Percentiles rank a stretch among this genome's conserved stretches.
phyloP scores from a whole-genome alignment of 176 grass and related monocot genomes.

The Sorghum bicolor region DNA sequence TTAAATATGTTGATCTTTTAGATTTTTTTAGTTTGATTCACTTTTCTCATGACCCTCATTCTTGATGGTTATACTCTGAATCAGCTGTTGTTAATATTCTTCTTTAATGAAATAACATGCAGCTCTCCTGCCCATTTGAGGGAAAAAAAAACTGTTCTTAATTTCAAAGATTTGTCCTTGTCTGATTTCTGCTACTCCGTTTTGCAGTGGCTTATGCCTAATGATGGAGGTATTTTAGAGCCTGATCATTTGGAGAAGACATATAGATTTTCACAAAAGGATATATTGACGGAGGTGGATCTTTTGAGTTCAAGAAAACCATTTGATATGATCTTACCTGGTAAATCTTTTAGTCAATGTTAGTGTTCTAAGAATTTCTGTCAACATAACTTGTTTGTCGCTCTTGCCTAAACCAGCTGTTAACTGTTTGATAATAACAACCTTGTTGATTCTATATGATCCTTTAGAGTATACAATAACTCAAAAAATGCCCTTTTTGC shows the following conservation, averaged over 20 bases:
- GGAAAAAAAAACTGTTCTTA: not conserved
- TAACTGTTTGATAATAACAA: not conserved
- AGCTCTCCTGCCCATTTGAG: not conserved
- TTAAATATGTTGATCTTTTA: not conserved
- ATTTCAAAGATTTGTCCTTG: not conserved
- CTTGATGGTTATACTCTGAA: not conserved
- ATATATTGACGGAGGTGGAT: conserved; percentile 51
- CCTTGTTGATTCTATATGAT: not conserved
- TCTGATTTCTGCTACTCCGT: not conserved
- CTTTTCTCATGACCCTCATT: not conserved
- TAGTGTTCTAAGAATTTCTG: conserved; percentile 21
- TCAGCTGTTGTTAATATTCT: not conserved
- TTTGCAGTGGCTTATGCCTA: not conserved
- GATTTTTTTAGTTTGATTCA: not conserved
- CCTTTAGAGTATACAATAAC: not conserved
- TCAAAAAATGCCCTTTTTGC: not conserved
- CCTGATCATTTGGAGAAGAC: conserved; percentile 6
- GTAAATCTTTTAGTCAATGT: conserved; percentile 32
- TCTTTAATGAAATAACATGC: not conserved
- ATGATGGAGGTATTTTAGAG: not conserved
- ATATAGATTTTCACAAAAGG: conserved; percentile 42
- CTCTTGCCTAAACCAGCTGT: not conserved
- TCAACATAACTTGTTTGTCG: not conserved
- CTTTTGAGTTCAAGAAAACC: conserved; percentile 59
- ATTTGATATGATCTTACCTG: conserved; percentile 96